phyloP scores from a whole-genome alignment of 805 yeast genomes.

The Nakazawaea ambrosiae region DNA sequence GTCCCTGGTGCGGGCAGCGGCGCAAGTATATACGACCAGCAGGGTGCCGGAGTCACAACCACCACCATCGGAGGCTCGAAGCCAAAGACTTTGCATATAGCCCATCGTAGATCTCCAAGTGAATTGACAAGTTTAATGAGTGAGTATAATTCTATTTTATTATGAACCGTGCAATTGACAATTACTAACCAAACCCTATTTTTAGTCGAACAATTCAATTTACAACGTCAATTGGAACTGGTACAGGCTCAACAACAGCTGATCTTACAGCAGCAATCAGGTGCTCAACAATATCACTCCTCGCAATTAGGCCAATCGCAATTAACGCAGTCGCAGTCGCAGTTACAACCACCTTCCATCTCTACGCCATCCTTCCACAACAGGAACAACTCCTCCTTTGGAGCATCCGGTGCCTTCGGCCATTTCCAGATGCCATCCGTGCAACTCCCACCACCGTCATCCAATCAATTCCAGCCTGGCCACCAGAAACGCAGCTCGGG shows the following conservation, averaged over 20 bases:
- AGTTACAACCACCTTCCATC: slow-evolving; percentile 13
- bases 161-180: not conserved
- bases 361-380: slow-evolving; percentile 19
- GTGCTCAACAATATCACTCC: slow-evolving; percentile 28
- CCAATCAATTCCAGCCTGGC: too few relatives aligned
- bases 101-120: slow-evolving; percentile 95
- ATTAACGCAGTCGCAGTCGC: too few relatives aligned
- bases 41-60: slow-evolving; percentile 15
- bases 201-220: slow-evolving; percentile 70
- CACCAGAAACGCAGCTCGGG: too few relatives aligned
- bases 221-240: slow-evolving; percentile 87
- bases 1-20: not conserved
- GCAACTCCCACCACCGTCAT: slow-evolving; percentile 20
- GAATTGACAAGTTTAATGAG: slow-evolving; percentile 89
- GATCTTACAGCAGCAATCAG: slow-evolving; percentile 67
- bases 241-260: slow-evolving; percentile 93
- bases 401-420: slow-evolving; percentile 9
- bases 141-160: slow-evolving; percentile 20
- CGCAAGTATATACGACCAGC: not conserved
- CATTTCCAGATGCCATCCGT: slow-evolving; percentile 17
- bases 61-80: slow-evolving; percentile 25
- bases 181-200: not conserved
- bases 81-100: slow-evolving; percentile 74
- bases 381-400: slow-evolving; percentile 6
- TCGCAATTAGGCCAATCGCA: slow-evolving; percentile 17